These are phyloP conservation scores for Dendrocalamus latiflorus DNA, from an alignment of 202 grass and related monocot species.

Conservation along the genomic window DNA sequence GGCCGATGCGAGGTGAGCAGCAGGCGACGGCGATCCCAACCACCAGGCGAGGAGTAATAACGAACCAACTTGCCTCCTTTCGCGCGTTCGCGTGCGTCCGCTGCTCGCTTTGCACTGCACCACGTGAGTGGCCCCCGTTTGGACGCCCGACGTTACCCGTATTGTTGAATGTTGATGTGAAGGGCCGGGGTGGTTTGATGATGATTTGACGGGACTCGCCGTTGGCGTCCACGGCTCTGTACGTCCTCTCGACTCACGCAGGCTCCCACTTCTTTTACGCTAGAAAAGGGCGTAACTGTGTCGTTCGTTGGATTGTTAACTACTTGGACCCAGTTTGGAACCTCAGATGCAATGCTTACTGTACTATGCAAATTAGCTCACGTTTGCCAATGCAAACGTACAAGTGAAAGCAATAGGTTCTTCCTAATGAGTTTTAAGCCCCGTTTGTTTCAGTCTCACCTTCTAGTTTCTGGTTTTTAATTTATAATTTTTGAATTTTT, in stretches of 20 bases:
- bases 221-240: background rate
- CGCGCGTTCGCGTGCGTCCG: background rate
- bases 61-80: background rate
- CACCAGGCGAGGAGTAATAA: background rate
- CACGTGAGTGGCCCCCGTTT: conserved; percentile 33
- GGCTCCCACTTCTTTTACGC: no score
- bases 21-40: background rate
- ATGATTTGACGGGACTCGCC: conserved; percentile 18
- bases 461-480: no score
- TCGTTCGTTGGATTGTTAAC: no score
- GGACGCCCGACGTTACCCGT: background rate
- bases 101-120: background rate
- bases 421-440: background rate
- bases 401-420: background rate
- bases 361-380: no score
- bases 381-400: background rate
- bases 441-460: no score
- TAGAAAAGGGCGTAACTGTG: background rate
- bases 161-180: background rate
- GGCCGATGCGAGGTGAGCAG: background rate
- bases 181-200: background rate
- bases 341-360: background rate
- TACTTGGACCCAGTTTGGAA: background rate
- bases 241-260: background rate
- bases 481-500: no score